Percentiles rank a stretch among this genome's conserved stretches.
Conservation (phyloP, 1,284 basidiomycete species). For the Rhodotorula sp. region DNA sequence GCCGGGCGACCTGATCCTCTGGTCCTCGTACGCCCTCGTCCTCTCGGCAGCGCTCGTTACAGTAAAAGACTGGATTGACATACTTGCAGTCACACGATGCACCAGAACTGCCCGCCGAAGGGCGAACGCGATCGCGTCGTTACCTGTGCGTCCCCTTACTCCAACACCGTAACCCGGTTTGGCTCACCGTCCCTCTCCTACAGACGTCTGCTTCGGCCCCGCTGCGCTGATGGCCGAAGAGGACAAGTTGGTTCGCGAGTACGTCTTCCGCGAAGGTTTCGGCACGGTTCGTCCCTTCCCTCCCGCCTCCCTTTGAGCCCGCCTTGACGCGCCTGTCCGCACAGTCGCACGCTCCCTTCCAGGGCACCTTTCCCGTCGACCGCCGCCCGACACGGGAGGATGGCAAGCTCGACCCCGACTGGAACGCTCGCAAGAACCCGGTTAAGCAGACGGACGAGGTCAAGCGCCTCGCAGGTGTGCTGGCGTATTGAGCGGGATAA, state of each 20-base stretch:
- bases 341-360: constrained; percentile 21
- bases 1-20: constrained; percentile 34
- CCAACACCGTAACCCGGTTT: too few species aligned
- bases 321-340: not conserved
- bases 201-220: constrained; percentile 30
- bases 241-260: constrained; percentile 15
- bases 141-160: constrained; percentile 1
- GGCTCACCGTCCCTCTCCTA: too few species aligned
- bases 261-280: constrained; percentile 5
- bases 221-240: constrained; percentile 12
- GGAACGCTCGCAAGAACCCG: constrained; percentile 14
- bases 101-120: constrained; percentile 30
- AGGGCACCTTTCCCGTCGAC: constrained; percentile 13
- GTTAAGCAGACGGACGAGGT: constrained; percentile 24
- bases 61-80: too few species aligned
- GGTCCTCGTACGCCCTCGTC: constrained; percentile 8
- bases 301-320: not conserved
- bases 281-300: constrained; percentile 15
- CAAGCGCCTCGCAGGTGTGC: constrained; percentile 12
- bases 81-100: constrained; percentile 28
- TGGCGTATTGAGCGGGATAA: constrained; percentile 10
- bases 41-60: too few species aligned
- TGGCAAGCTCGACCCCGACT: constrained; percentile 19
- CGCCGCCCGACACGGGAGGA: constrained; percentile 12
- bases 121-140: constrained; percentile 28